These are phyloP conservation scores for Schrenkiella parvula DNA, from an alignment of 345 rosid genomes.

Conservation along the genomic window DNA sequence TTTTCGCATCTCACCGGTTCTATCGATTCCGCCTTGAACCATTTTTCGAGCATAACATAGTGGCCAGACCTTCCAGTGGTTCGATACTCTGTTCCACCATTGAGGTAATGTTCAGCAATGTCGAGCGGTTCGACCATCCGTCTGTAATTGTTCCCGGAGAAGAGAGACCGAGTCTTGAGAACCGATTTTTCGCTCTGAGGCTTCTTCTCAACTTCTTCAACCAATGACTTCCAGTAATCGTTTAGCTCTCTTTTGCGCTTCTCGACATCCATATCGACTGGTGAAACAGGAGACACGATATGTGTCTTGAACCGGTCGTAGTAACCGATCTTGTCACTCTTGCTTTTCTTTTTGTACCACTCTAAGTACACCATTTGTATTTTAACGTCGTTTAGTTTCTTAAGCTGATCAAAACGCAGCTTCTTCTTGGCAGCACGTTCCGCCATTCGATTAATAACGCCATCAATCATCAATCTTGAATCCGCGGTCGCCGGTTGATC, in stretches of 20 bases:
- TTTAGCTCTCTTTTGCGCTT: constrained; percentile 30
- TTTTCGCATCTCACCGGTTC: neutral
- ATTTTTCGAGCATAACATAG: constrained; percentile 44
- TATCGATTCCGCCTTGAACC: constrained; percentile 26
- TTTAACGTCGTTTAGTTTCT: constrained; percentile 42
- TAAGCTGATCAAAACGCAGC: constrained; percentile 16
- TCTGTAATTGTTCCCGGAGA: constrained; percentile 47
- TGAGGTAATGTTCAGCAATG: constrained; percentile 58
- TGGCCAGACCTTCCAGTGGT: constrained; percentile 37
- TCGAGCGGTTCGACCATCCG: constrained; percentile 77
- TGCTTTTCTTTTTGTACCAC: constrained; percentile 54
- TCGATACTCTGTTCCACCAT: constrained; percentile 30
- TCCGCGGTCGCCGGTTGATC: neutral
- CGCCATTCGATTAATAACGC: constrained; percentile 25
- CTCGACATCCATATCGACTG: neutral
- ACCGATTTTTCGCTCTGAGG: constrained; percentile 42
- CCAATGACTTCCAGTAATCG: constrained; percentile 45
- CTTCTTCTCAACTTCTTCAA: constrained; percentile 45
- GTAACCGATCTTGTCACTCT: constrained; percentile 39
- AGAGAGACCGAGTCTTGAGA: constrained; percentile 37
- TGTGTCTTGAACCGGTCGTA: constrained; percentile 52
- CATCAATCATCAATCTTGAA: neutral
- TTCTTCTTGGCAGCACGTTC: constrained; percentile 21
- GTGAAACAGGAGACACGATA: fast-evolving
- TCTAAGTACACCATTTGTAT: constrained; percentile 43